Base-by-base conservation (phyloP, 768 basidiomycete species). In the Leccinum subtestaceum region DNA sequence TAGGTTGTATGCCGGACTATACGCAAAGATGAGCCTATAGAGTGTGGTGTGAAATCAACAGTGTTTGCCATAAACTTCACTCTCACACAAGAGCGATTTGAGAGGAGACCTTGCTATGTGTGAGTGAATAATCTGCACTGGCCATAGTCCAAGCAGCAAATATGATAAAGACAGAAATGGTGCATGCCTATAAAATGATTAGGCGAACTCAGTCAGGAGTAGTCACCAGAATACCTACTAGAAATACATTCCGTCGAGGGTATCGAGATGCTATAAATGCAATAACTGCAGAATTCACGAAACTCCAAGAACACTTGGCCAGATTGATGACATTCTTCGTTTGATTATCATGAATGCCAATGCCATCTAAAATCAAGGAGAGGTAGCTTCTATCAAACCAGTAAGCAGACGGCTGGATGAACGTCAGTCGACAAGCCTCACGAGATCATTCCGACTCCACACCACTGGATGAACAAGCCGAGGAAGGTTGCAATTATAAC, bases 11-110 rank as follows among this genome's bases (percentile, higher is more conserved):
- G 48, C 48, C 2, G 48, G 48, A 25, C 17, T 15, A 17, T 56
- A 51, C 29, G 54, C 11, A 47, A 63, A 59, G 21, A 63, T 63
- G 29, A 63, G 55, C 15, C 63, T 63, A 32, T 19, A 29, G 11
- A 53, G 12, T 19, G 4, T 8, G 6, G 17, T 27, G 17, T 46
- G 34, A 54, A 23, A 17, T 10, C 19, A 21, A 34, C 5, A 40
- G 2, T 8, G n/a, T 59, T 34, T 48, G 1, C 15, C 15, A 19
- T 45, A 17, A 45, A 12, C 13, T 21, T 4, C 27, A 48, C 6
- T 46, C 63, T 43, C 19, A 67, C 63, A 11, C 40, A 12, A 68
- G 36, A 5, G 59, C 66, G 9, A 50, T 34, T 23, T 23, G 23
- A 23, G 23, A 23, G 23, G 23, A 23, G 23, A 23, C 23, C 23